Base-by-base conservation (phyloP, 2,329 filamentous ascomycete species). In the Chrysosporium keratinophilum region DNA sequence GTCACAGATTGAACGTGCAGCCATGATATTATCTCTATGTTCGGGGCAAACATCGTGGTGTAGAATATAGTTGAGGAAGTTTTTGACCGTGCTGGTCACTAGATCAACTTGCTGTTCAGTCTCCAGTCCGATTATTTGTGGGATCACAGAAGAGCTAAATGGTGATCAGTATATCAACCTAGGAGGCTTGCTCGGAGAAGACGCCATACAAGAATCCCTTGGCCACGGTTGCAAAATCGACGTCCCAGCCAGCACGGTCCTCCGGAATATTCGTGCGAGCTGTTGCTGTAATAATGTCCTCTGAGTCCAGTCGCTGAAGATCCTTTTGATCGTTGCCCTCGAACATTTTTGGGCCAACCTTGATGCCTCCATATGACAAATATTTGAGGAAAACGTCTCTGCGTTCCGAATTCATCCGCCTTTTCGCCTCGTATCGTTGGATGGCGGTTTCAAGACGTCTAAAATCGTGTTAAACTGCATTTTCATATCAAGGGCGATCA, bases 21-120 rank as follows among this genome's bases (percentile, higher is more conserved):
- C 72, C 14, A 79, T 70, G 55, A 97, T 75, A 58, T 91, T 79
- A 0, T 77, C 72, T 0, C 69, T 74, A 64, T 90, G 86, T 66
- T 97, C 93, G 0, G 86, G 84, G 63, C 89, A 95, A 14, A 94
- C 91, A 37, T 86, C 79, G 64, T 97, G 90, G 56, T 85, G 80
- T 9, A 90, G 75, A 0, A 97, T 75, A 60, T 96, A 98, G 59
- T 88, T 87, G 58, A 95, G 80, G 65, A 97, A 97, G 64, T 93
- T 95, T 56, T 81, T 80, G 40, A 96, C 76, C 0, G 94, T 80
- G 34, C 78, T 76, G 17, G 83, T 80, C 2, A 81, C 82, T 5
- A 77, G 68, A n/a, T 77, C 70, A 57, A 89, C 76, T 11, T 76
- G 69, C 0, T 71, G 65, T 14, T 75, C 65, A 3, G 70, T 74